Conservation (phyloP, 2,329 filamentous ascomycete species). For the Alternaria sp. region DNA sequence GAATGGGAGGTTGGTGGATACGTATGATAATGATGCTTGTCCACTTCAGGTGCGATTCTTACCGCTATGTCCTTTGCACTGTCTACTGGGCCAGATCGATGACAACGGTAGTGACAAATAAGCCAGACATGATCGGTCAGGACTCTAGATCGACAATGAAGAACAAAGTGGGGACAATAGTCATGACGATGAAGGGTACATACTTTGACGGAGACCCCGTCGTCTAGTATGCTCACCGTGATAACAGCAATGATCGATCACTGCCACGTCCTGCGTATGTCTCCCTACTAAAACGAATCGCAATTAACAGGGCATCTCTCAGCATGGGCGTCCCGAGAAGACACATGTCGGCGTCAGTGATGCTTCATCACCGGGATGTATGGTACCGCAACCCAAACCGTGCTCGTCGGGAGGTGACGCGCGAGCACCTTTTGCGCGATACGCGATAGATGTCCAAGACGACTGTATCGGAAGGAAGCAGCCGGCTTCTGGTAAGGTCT, state of each 20-base stretch:
- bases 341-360: background rate
- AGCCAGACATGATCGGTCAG: background rate
- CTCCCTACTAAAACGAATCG: conserved; percentile 19
- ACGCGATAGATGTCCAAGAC: conserved; percentile 35
- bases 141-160: background rate
- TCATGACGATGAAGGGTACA: background rate
- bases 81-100: background rate
- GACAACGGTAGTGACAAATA: background rate
- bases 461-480: conserved; percentile 36
- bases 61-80: background rate
- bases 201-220: background rate
- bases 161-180: background rate
- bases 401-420: conserved; percentile 36
- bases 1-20: background rate
- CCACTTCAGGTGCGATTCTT: background rate
- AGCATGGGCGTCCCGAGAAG: conserved; percentile 22
- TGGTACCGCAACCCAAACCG: conserved; percentile 23
- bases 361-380: background rate
- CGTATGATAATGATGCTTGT: background rate
- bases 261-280: conserved; percentile 2
- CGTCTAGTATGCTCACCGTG: background rate
- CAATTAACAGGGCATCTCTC: conserved; percentile 14
- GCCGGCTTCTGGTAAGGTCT: background rate
- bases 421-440: conserved; percentile 31
- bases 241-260: background rate